Conservation (phyloP, 2,329 filamentous ascomycete species). For the Hortaea werneckii region DNA sequence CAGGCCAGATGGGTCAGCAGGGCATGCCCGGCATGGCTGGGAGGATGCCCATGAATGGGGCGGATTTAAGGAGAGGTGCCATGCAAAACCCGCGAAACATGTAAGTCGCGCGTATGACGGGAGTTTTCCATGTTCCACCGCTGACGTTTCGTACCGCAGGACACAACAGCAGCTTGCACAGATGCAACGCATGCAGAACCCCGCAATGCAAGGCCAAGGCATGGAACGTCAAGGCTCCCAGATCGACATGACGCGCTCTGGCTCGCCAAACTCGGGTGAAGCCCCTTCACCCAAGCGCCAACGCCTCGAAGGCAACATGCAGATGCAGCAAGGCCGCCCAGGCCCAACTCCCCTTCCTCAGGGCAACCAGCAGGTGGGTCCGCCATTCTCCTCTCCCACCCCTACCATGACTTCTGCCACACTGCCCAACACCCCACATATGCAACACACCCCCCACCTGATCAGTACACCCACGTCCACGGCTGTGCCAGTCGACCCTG, state of each 20-base stretch:
- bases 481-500: conserved; percentile 7
- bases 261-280: conserved; percentile 72
- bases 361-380: conserved; percentile 25
- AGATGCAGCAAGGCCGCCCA: conserved; percentile 44
- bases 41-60: conserved; percentile 36
- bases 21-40: conserved; percentile 22
- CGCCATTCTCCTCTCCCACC: conserved; percentile 12
- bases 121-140: no score
- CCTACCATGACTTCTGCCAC: neutral
- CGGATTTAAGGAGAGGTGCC: conserved; percentile 10
- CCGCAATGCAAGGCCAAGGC: conserved; percentile 56
- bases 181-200: conserved; percentile 45
- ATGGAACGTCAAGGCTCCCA: conserved; percentile 84
- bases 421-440: neutral
- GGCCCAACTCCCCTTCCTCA: conserved; percentile 21
- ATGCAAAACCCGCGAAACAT: conserved; percentile 15
- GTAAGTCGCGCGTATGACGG: conserved; percentile 7
- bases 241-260: conserved; percentile 71
- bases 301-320: conserved; percentile 69
- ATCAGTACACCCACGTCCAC: neutral
- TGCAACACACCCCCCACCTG: conserved; percentile 9
- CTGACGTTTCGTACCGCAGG: conserved; percentile 6
- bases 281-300: conserved; percentile 87
- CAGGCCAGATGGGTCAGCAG: conserved; percentile 51
- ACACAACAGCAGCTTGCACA: conserved; percentile 17